These are phyloP conservation scores for Acacia acuminata DNA, from an alignment of 306 rosid genomes.

Conservation along the genomic window DNA sequence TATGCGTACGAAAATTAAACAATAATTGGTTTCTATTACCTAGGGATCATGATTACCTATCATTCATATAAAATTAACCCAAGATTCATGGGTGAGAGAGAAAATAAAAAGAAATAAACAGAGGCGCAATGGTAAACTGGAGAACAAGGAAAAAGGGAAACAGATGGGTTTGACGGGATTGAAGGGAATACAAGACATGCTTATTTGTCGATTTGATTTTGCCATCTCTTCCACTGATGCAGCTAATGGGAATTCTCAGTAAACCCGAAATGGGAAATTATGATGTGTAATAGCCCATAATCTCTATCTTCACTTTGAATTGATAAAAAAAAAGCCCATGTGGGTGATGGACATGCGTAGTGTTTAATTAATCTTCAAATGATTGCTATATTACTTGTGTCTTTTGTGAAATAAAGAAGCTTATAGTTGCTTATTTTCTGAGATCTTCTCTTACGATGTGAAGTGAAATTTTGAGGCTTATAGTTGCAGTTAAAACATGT, in stretches of 20 bases:
- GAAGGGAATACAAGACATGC: not conserved
- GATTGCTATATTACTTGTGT: not conserved
- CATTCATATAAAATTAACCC: too few species aligned
- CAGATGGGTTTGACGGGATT: too few species aligned
- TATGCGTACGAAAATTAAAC: too few species aligned
- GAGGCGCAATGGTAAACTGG: too few species aligned
- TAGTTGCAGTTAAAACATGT: conserved; percentile 66
- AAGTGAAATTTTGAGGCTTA: not conserved
- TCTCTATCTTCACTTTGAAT: not conserved
- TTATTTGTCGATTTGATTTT: not conserved
- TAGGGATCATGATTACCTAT: too few species aligned
- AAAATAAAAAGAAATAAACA: too few species aligned
- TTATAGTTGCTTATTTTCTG: too few species aligned
- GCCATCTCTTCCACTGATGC: not conserved
- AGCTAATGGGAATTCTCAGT: not conserved
- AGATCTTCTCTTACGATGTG: not conserved
- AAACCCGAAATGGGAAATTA: not conserved
- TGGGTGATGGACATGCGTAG: not conserved
- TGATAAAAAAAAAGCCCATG: not conserved
- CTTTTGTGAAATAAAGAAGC: not conserved
- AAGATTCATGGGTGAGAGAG: too few species aligned
- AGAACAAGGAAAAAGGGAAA: too few species aligned
- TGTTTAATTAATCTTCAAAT: not conserved
- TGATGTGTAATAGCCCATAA: not conserved
- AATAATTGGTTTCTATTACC: too few species aligned